These are phyloP conservation scores for Stellera chamaejasme DNA, from an alignment of 345 rosid species.

Conservation along the genomic window DNA sequence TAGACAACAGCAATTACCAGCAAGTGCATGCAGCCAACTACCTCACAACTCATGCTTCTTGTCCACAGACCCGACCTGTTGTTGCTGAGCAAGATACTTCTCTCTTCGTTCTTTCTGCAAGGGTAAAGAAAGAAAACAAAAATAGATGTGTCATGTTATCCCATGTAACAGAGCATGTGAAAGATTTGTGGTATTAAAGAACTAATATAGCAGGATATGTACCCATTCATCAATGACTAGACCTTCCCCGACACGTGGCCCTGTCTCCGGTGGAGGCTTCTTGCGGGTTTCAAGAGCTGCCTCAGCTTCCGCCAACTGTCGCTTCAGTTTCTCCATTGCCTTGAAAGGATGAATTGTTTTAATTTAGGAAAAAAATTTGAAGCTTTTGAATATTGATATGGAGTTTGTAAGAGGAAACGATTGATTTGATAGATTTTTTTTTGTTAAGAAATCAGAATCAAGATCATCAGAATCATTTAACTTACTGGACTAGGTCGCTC, in stretches of 20 bases:
- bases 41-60: slow-evolving; percentile 13
- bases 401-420: no score
- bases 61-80: slow-evolving; percentile 53
- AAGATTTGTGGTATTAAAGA: neutral
- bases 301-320: slow-evolving; percentile 87
- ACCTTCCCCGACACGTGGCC: slow-evolving; percentile 83
- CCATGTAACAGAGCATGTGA: neutral
- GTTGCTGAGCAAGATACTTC: slow-evolving; percentile 87
- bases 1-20: slow-evolving; percentile 1
- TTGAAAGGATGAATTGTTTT: slow-evolving; percentile 12
- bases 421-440: neutral
- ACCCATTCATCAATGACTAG: slow-evolving; percentile 99
- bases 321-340: slow-evolving; percentile 80
- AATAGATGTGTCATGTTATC: neutral
- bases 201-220: slow-evolving; percentile 3
- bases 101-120: slow-evolving; percentile 92
- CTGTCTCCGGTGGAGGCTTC: slow-evolving; percentile 77
- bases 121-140: neutral
- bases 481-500: slow-evolving; percentile 70
- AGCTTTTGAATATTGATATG: no score
- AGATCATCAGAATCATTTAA: neutral
- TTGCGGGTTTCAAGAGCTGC: slow-evolving; percentile 85
- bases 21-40: neutral
- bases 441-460: neutral
- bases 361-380: no score